Percentiles rank a stretch among this genome's conserved stretches.
Evolutionary conservation across 2,329 filamentous ascomycete species (phyloP).

Genomic region (Cyclaneusma minus): DNA sequence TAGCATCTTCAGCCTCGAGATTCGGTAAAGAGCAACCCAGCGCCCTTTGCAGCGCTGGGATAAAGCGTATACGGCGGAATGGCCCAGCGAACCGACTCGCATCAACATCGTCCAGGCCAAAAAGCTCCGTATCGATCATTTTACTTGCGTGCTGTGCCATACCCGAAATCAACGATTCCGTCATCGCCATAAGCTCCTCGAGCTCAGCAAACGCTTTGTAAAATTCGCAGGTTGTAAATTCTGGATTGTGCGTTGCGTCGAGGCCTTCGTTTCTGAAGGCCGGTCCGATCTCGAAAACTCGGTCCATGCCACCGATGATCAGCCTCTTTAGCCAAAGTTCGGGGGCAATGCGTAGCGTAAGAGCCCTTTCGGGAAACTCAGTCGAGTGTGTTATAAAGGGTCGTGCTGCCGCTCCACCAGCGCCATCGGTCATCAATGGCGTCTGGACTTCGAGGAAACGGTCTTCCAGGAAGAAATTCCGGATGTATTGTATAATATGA

Average conservation of each 20-base stretch:
- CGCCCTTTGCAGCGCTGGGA: slow-evolving; percentile 58
- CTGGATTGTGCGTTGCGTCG: slow-evolving; percentile 85
- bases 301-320: slow-evolving; percentile 75
- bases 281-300: slow-evolving; percentile 84
- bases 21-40: slow-evolving; percentile 32
- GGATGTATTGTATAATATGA: slow-evolving; percentile 56
- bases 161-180: slow-evolving; percentile 52
- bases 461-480: slow-evolving; percentile 54
- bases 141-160: slow-evolving; percentile 36
- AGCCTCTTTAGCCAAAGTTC: slow-evolving; percentile 92
- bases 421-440: slow-evolving; percentile 67
- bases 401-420: slow-evolving; percentile 75
- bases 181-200: slow-evolving; percentile 57
- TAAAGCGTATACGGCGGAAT: slow-evolving; percentile 63
- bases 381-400: slow-evolving; percentile 72
- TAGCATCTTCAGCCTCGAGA: slow-evolving; percentile 31
- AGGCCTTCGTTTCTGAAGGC: slow-evolving; percentile 89
- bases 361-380: slow-evolving; percentile 53
- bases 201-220: slow-evolving; percentile 77
- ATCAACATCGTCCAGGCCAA: slow-evolving; percentile 30
- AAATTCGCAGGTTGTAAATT: slow-evolving; percentile 96
- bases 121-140: slow-evolving; percentile 28
- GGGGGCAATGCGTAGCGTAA: slow-evolving; percentile 78
- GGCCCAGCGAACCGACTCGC: slow-evolving; percentile 32
- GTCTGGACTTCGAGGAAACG: slow-evolving; percentile 82